Base-by-base conservation (phyloP, 2,329 filamentous ascomycete genomes). In the Gremmenia infestans region DNA sequence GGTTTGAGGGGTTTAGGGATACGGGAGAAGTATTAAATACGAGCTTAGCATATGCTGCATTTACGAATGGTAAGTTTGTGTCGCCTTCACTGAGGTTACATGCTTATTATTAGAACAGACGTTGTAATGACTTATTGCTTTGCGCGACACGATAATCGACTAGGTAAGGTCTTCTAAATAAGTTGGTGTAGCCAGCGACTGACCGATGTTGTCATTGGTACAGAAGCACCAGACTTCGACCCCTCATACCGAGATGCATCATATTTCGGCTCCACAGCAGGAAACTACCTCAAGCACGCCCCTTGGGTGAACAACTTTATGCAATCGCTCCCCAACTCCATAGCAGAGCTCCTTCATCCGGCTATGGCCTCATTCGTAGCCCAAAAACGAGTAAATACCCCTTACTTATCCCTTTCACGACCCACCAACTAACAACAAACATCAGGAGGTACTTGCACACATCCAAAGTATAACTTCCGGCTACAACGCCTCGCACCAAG, bases 381-480 rank as follows among this genome's bases (percentile, higher is more conserved):
- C 15, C 52, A 54, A 25, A 55, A 57, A 55, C 45, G 54, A 47
- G 60, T 56, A 52, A 2, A 17, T 4, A 11, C 28, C 28, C 28
- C 25, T 9, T 11, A 32, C 28, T 2, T 32, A 3, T 32, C 35
- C 32, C 8, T 11, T 45, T 42, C 42, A 14, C 2, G 17, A 14
- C 9, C 12, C 22, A 9, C 1, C 14, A 15, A 25, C 42, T 14
- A 23, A 15, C 19, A 23, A 23, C 19, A 19, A 32, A 12, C 25
- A 3, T 37, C 32, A 50, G 23, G 40, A 47, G 35, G 2, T 70
- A 68, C 66, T 64, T 12, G 11, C n/a, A 12, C 19, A 45, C n/a
- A 60, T 4, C 56, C 68, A 22, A 63, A 76, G 6, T 70, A 78
- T 59, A 62, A 71, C 46, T 63, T 76, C 8, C 72, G 19, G 15